Evolutionary conservation across 371 early-diverging fungal genomes (phyloP), one percentile per base, ranked within the genome.

Genomic region (Dentiscutata heterogama): DNA sequence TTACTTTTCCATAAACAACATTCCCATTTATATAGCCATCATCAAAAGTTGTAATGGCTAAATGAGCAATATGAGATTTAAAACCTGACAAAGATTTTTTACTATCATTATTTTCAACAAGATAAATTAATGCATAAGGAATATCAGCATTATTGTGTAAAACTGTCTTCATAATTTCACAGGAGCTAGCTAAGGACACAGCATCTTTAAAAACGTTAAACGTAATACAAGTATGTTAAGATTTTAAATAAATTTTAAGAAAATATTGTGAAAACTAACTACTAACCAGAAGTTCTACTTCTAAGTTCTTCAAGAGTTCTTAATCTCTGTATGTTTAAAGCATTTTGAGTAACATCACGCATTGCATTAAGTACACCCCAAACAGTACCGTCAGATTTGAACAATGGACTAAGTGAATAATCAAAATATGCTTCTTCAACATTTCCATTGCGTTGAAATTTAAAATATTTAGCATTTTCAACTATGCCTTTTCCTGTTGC

Each of bases 41-140:
- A 46, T 80, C 80, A 56, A 70, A 80, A 2, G 80, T 80, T n/a
- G 80, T 71, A 16, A 60, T 72, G 10, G 35, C 11, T 58, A 80
- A 71, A 39, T 31, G 54, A n/a, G 61, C 68, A 35, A 2, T 39
- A 27, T 71, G 31, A 18, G 29, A 14, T 31, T 46, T 46, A 46
- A 11, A 11, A 7, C 11, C 10, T 8, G 46, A 46, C 1, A 46
- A 46, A 46, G 46, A 46, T 11, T 46, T 46, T 46, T 46, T 46
- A 46, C 42, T 70, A n/a, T 70, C 27, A 2, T 71, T 54, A 64
- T 39, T 20, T n/a, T 54, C 68, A 10, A 79, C 29, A 29, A 51
- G 18, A 29, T 79, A 79, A 31, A 79, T n/a, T 18, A 79, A 1
- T 4, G 79, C 65, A 35, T 50, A 79, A 18, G 68, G 29, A 25